A percentile compares a stretch with the other conserved stretches of the same genome.
phyloP scores from a whole-genome alignment of 192 early-diverging fungal genomes.

The Linnemannia schmuckeri region DNA sequence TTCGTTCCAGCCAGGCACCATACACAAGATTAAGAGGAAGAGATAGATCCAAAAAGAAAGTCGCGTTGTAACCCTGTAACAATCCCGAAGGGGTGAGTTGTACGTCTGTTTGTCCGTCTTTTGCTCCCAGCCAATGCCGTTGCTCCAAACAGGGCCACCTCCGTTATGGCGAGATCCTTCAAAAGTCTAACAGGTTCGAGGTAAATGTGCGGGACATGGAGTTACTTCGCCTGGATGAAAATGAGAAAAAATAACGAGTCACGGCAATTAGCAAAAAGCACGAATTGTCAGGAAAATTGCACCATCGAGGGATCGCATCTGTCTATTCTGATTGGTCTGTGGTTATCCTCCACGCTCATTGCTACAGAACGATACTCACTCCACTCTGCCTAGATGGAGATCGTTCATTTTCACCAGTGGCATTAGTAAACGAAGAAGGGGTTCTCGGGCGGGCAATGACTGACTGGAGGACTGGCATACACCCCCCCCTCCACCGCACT shows the following conservation, averaged over 20 bases:
- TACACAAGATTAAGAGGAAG: neutral
- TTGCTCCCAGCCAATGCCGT: neutral
- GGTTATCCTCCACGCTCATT: neutral
- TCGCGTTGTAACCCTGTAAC: neutral
- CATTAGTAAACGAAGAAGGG: neutral
- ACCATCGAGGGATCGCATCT: slow-evolving; percentile 10
- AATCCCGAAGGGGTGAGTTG: neutral
- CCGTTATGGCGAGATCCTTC: slow-evolving; percentile 1
- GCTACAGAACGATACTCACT: neutral
- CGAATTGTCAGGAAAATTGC: slow-evolving; percentile 2
- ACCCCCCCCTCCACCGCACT: neutral
- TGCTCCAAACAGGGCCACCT: neutral
- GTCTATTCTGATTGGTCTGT: neutral
- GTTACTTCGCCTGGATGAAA: too few species aligned
- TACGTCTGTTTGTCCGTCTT: neutral
- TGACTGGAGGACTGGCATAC: neutral
- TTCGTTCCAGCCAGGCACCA: neutral
- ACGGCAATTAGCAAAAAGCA: neutral
- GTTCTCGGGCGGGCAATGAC: neutral
- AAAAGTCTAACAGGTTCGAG: neutral
- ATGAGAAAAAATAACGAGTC: neutral
- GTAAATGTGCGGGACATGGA: neutral
- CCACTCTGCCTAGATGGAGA: slow-evolving; percentile 5
- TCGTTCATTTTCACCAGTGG: neutral
- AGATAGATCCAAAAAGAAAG: neutral